A percentile compares a stretch with the other conserved stretches of the same genome.
Evolutionary conservation across 1,139 yeast species (phyloP).

Genomic region (Diutina rugosa): DNA sequence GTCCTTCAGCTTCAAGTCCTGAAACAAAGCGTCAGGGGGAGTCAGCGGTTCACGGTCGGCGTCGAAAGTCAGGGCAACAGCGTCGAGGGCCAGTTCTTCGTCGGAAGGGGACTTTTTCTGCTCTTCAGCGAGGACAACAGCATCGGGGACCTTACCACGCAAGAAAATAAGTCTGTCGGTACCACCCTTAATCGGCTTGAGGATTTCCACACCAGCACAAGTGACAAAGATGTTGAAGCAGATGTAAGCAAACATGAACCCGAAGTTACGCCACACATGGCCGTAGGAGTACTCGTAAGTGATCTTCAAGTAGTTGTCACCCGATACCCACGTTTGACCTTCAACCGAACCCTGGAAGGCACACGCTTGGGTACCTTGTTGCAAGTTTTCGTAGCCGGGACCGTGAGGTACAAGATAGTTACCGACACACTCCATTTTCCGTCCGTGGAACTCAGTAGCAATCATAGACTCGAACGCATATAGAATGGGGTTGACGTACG

Average conservation of each 20-base stretch:
- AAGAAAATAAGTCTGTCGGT: constrained; percentile 47
- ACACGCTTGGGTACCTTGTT: constrained; percentile 5
- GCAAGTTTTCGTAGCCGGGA: constrained; percentile 9
- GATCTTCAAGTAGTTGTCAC: constrained; percentile 26
- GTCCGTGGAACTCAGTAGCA: constrained; percentile 43
- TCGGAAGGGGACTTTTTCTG: constrained; percentile 3
- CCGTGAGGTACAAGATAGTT: constrained; percentile 12
- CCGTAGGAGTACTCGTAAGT: constrained; percentile 23
- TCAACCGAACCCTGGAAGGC: constrained; percentile 20
- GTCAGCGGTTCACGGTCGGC: neutral
- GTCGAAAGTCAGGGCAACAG: constrained; percentile 2
- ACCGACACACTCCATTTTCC: constrained; percentile 25
- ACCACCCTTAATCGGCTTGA: constrained; percentile 18
- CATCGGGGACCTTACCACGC: constrained; percentile 37
- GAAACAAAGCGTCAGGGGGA: constrained; percentile 10
- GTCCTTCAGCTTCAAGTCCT: constrained; percentile 16
- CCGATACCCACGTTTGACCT: constrained; percentile 26
- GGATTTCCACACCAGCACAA: constrained; percentile 20
- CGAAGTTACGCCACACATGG: constrained; percentile 40
- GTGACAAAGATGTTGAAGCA: constrained; percentile 20
- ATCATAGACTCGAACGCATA: constrained; percentile 59
- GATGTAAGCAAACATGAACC: constrained; percentile 30
- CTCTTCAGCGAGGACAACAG: constrained; percentile 7
- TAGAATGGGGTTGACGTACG: constrained; percentile 58
- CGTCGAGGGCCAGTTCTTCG: constrained; percentile 9